A percentile compares a stretch with the other conserved stretches of the same genome.
These are phyloP conservation scores for Juglanconis juglandina DNA, from an alignment of 2,329 filamentous ascomycete genomes.

Conservation along the genomic window DNA sequence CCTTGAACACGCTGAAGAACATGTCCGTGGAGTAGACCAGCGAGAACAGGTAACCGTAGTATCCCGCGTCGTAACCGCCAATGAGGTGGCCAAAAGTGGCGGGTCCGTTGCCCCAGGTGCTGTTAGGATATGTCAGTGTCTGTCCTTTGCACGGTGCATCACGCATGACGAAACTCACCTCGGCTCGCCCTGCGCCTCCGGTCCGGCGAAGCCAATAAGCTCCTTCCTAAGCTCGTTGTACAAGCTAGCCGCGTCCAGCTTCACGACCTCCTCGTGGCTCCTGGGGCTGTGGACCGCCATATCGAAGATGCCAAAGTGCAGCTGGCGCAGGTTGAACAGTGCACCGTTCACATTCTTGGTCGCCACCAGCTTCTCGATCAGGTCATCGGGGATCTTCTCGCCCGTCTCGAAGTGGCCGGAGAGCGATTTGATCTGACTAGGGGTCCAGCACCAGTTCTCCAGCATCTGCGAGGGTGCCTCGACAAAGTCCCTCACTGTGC, in stretches of 20 bases:
- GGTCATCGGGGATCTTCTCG: conserved; percentile 68
- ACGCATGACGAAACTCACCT: conserved; percentile 39
- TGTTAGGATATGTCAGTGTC: conserved; percentile 31
- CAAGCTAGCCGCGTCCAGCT: conserved; percentile 59
- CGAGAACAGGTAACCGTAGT: conserved; percentile 73
- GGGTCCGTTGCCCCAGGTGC: conserved; percentile 72
- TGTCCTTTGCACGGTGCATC: not conserved
- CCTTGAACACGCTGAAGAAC: conserved; percentile 78
- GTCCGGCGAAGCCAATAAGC: conserved; percentile 71
- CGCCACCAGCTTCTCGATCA: conserved; percentile 69
- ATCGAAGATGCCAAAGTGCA: conserved; percentile 80
- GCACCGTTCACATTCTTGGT: conserved; percentile 81
- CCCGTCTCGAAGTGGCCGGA: conserved; percentile 71
- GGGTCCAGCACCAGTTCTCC: conserved; percentile 74
- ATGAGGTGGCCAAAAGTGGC: conserved; percentile 81
- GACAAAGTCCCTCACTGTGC: conserved; percentile 65
- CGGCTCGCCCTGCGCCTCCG: conserved; percentile 60
- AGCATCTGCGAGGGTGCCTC: conserved; percentile 72
- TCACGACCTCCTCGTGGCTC: conserved; percentile 65
- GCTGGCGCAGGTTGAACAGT: conserved; percentile 72
- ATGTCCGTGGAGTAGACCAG: conserved; percentile 83
- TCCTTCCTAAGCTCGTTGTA: conserved; percentile 73
- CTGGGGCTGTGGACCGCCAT: conserved; percentile 74
- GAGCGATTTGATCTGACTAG: conserved; percentile 60
- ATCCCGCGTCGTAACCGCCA: conserved; percentile 80